Base-by-base conservation (phyloP, 441 rosid species). In the Euphorbia celastroides region DNA sequence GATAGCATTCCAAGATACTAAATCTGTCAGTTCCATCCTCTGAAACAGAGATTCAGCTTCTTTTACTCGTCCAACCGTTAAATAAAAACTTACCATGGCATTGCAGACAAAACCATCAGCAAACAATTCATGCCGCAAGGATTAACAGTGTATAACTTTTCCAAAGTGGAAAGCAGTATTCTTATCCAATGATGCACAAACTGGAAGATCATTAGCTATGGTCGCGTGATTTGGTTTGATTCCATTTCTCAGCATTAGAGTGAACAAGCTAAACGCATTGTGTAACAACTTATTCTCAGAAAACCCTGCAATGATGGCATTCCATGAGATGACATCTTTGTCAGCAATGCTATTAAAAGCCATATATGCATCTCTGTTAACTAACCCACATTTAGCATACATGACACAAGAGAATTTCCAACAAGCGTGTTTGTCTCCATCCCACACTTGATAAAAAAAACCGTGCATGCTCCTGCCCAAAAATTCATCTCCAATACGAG, bases 281-380 rank as follows among this genome's bases (percentile, higher is more conserved):
- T 52, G 72, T 52, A 71, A 71, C 74, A 86, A 64, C 67, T 74
- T 78, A 57, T 89, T 87, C 86, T 82, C 94, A 57, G 92, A 82
- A 81, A 86, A 82, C 71, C 97, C 94, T 22, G 96, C 86, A 75
- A 92, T 84, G 28, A 89, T 75, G 52, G 97, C 93, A 79, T 91
- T 91, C 96, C 94, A 89, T 1, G 97, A 87, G 73, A 92, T 82
- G n/a, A 87, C 91, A 64, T 92, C 97, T 75, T 84, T 92, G 63
- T 82, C 81, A 72, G 22, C 30, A 63, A 87, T 87, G 72, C 76
- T 70, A 67, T 70, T 57, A 79, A 92, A 89, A 57, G 79, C 88
- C 64, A 81, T 67, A 60, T 67, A 78, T 13, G 94, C 87, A 75
- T 88, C 84, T 19, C 62, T 69, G 7, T 23, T 30, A 13, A 86